Base-by-base conservation (phyloP, 2,329 filamentous ascomycete genomes). In the Hymenoscyphus fructigenus region DNA sequence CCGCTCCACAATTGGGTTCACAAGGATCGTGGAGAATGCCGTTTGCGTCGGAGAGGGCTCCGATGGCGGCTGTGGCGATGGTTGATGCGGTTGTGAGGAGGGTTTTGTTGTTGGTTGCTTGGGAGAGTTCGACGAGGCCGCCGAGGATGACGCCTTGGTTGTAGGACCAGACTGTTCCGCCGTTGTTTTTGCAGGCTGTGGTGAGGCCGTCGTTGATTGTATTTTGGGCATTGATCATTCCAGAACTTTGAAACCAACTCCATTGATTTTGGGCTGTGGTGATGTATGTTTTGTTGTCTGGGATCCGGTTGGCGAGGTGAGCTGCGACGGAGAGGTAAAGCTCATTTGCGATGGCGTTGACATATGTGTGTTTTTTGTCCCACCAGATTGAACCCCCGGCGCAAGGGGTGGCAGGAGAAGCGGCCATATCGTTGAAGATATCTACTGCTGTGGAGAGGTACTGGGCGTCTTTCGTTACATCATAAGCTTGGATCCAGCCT, bases 111-210 rank as follows among this genome's bases (percentile, higher is more conserved):
- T 67, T 84, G 78, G 74, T 82, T 81, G 66, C 85, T 81, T 34
- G 87, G 77, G 60, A 82, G 79, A 50, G 85, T 81, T 88, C 84
- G 2, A 83, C 81, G 0, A 88, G 79, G 0, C 80, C 86, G 7
- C 84, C 81, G 2, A 89, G 79, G 26, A 88, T 79, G 0, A 88
- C 85, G 26, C 86, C 86, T 73, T 89, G 86, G 70, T 86, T 86
- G 73, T 87, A 87, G 0, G 81, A 80, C 79, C 79, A 86, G 3
- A 78, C 75, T 5, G 77, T 77, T 5, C 74, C 75, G 32, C 73
- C 75, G 55, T 79, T 79, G 65, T 85, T 85, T 41, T 79, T 74
- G 75, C 85, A 88, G 44, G 75, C 67, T 14, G 76, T 76, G 3
- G 65, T 67, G 0, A 86, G 71, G 0, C 84, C 84, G 63, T 87